Conservation (phyloP, 345 rosid species). For the Eucalyptus microcorys region DNA sequence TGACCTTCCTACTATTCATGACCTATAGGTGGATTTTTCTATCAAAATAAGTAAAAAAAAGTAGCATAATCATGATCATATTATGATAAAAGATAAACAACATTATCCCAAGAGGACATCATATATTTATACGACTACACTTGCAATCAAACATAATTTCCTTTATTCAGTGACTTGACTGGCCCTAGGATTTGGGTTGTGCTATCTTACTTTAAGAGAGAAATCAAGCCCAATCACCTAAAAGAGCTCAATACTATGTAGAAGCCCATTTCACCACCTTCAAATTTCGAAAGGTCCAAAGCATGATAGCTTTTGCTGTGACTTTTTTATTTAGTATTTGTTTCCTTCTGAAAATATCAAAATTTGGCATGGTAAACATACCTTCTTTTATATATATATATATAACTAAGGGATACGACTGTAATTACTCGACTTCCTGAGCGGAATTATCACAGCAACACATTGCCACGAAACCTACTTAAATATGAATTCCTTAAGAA, state of each 20-base stretch:
- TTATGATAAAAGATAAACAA: not conserved
- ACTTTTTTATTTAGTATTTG: not conserved
- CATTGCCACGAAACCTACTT: not conserved
- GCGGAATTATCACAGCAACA: not conserved
- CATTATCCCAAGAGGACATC: not conserved
- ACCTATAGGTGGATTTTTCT: not conserved
- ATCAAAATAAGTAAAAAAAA: not conserved
- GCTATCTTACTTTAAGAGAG: not conserved
- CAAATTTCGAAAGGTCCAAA: not conserved
- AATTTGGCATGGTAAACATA: too few relatives aligned
- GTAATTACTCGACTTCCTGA: not conserved
- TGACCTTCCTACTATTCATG: not conserved
- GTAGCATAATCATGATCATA: not conserved
- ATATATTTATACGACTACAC: not conserved
- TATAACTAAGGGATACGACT: not conserved
- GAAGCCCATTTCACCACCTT: not conserved
- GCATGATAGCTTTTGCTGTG: not conserved
- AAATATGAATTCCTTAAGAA: not conserved
- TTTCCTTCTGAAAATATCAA: not conserved
- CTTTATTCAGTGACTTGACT: not conserved
- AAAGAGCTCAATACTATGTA: not conserved
- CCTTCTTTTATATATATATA: too few relatives aligned
- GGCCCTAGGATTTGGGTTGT: not conserved
- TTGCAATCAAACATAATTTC: not conserved
- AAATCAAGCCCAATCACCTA: not conserved